Conservation (phyloP, 1,139 yeast species). For the Saccharomycopsis phalli region DNA sequence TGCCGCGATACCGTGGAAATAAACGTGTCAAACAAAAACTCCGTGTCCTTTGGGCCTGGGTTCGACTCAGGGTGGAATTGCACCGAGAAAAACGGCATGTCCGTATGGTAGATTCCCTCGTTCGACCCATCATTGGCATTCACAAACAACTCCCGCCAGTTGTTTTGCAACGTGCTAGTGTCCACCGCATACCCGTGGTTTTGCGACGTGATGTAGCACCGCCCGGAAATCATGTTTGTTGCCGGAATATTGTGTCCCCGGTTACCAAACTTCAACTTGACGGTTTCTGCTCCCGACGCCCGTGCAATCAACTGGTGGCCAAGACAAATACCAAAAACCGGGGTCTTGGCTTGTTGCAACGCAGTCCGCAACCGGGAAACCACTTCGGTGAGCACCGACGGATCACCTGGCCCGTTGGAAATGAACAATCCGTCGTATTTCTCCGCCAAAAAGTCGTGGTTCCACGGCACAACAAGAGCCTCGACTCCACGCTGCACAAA, state of each 20-base stretch:
- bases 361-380: conserved; percentile 43
- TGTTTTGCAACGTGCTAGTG: conserved; percentile 55
- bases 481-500: conserved; percentile 95
- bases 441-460: conserved; percentile 71
- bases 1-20: conserved; percentile 68
- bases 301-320: conserved; percentile 97
- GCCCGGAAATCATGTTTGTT: conserved; percentile 84
- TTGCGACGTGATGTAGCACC: conserved; percentile 98
- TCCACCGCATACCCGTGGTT: conserved; percentile 99
- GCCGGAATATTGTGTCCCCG: conserved; percentile 99
- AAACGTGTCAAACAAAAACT: conserved; percentile 91
- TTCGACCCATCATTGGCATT: conserved; percentile 97
- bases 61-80: conserved; percentile 99
- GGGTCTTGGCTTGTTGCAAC: conserved; percentile 56
- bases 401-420: conserved; percentile 99
- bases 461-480: conserved; percentile 92
- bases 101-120: conserved; percentile 93
- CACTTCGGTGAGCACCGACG: conserved; percentile 58
- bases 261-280: conserved; percentile 95
- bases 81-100: conserved; percentile 91
- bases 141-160: conserved; percentile 92
- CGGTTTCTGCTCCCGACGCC: conserved; percentile 90
- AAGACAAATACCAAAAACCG: conserved; percentile 94
- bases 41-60: conserved; percentile 99
- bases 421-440: conserved; percentile 90